Evolutionary conservation across 2,329 filamentous ascomycete species (phyloP).

Genomic region (Cyanodermella asteris): DNA sequence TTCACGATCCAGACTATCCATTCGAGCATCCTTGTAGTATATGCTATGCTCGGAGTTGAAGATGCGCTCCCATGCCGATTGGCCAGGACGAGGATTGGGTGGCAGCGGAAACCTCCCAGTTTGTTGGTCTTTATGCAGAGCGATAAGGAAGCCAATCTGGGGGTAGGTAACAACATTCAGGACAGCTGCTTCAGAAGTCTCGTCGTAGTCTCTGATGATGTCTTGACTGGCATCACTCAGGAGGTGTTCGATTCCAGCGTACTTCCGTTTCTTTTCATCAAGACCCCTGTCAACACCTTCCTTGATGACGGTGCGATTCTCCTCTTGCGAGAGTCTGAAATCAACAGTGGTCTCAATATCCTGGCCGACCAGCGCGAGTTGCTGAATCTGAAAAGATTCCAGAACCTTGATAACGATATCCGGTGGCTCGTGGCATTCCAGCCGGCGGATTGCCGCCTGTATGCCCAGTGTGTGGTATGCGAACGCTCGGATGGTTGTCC

Average conservation of each 20-base stretch:
- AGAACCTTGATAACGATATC: too few relatives aligned
- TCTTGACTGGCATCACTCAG: constrained; percentile 44
- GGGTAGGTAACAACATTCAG: constrained; percentile 76
- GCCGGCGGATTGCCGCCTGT: constrained; percentile 38
- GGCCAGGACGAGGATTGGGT: constrained; percentile 42
- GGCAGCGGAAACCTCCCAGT: too few relatives aligned
- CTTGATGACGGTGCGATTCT: constrained; percentile 51
- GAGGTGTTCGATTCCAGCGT: constrained; percentile 55
- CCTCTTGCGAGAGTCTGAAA: too few relatives aligned
- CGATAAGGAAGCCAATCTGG: constrained; percentile 73
- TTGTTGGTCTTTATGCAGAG: constrained; percentile 39
- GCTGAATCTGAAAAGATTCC: too few relatives aligned
- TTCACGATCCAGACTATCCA: constrained; percentile 61
- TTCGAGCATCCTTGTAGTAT: constrained; percentile 73
- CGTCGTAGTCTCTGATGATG: too few relatives aligned
- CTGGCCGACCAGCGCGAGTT: too few relatives aligned
- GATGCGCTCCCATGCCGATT: constrained; percentile 48
- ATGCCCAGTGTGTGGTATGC: constrained; percentile 49
- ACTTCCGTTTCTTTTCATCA: constrained; percentile 55
- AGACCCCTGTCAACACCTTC: constrained; percentile 50
- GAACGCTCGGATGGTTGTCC: constrained; percentile 53
- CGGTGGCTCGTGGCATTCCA: too few relatives aligned
- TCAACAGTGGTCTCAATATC: too few relatives aligned
- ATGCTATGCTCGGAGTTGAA: constrained; percentile 49
- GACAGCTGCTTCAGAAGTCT: too few relatives aligned